Conservation (phyloP, 129 eudicot species). For the Pulicaria dysenterica region DNA sequence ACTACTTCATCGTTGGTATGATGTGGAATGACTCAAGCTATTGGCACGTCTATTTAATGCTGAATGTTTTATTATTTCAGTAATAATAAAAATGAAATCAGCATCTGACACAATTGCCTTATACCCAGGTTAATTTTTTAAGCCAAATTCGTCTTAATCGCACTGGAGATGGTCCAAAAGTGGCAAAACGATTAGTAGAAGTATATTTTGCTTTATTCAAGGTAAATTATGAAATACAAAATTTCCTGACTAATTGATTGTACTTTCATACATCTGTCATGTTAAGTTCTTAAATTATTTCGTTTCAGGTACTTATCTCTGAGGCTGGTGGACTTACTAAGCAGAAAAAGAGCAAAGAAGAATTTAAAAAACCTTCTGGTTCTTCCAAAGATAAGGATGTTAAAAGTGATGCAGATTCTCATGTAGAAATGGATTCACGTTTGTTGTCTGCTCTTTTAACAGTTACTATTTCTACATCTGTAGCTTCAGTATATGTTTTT, state of each 20-base stretch:
- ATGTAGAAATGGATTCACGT: constrained; percentile 98
- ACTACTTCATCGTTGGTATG: too few relatives aligned
- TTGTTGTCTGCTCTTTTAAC: constrained; percentile 78
- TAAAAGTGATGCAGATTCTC: constrained; percentile 53
- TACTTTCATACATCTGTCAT: constrained; percentile 7
- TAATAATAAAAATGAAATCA: constrained; percentile 1
- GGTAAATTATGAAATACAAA: constrained; percentile 46
- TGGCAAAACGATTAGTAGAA: constrained; percentile 87
- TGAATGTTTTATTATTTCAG: too few relatives aligned
- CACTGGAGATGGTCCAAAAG: constrained; percentile 83
- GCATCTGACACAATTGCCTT: constrained; percentile 22
- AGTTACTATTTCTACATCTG: constrained; percentile 48
- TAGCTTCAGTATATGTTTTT: background rate
- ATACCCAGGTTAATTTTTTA: constrained; percentile 75
- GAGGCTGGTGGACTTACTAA: constrained; percentile 46
- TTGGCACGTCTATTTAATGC: too few relatives aligned
- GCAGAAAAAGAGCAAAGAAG: constrained; percentile 48
- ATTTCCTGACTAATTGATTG: background rate
- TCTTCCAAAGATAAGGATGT: constrained; percentile 47
- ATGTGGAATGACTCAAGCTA: too few relatives aligned
- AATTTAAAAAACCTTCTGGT: constrained; percentile 30
- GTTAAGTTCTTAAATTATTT: constrained; percentile 16
- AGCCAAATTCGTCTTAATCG: constrained; percentile 79
- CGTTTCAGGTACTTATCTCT: constrained; percentile 72
- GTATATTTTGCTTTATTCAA: constrained; percentile 91